Conservation (phyloP, 2,329 filamentous ascomycete genomes). For the Trichoderma citrinoviride region DNA sequence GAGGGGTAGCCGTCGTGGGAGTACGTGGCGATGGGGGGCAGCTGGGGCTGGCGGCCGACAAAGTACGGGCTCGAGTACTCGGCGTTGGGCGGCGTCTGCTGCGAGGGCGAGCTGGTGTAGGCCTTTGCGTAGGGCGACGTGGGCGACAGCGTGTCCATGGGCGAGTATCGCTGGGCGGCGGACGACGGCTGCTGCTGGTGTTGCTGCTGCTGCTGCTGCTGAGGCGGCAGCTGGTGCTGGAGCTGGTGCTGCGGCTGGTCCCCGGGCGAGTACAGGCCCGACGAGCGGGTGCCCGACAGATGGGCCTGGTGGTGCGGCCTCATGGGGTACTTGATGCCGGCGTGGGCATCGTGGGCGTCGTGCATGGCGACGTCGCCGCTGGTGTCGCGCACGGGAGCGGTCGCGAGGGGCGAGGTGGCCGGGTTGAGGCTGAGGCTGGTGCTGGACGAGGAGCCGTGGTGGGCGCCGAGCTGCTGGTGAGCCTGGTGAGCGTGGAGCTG, state of each 20-base stretch:
- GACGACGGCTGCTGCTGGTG: constrained; percentile 61
- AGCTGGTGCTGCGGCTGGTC: constrained; percentile 32
- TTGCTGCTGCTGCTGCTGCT: neutral
- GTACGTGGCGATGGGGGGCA: constrained; percentile 71
- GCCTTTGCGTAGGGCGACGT: constrained; percentile 71
- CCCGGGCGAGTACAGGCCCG: constrained; percentile 68
- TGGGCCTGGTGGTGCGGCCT: constrained; percentile 76
- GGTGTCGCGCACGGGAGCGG: constrained; percentile 57
- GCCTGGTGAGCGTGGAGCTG: constrained; percentile 46
- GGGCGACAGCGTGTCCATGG: constrained; percentile 86
- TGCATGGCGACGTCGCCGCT: constrained; percentile 83
- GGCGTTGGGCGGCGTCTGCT: constrained; percentile 76
- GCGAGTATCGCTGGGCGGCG: constrained; percentile 88
- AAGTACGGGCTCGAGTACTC: constrained; percentile 63
- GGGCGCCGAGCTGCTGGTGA: constrained; percentile 44
- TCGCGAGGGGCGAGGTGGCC: constrained; percentile 53
- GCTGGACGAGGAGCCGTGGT: constrained; percentile 36
- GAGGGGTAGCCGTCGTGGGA: constrained; percentile 71
- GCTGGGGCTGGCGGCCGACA: constrained; percentile 64
- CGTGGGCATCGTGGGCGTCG: constrained; percentile 78
- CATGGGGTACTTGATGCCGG: constrained; percentile 80
- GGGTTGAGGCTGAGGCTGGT: constrained; percentile 48
- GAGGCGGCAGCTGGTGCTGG: neutral
- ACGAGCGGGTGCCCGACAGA: constrained; percentile 48
- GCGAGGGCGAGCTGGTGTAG: constrained; percentile 52